Conservation (phyloP, 2,329 filamentous ascomycete genomes). For the Pyricularia sp. region DNA sequence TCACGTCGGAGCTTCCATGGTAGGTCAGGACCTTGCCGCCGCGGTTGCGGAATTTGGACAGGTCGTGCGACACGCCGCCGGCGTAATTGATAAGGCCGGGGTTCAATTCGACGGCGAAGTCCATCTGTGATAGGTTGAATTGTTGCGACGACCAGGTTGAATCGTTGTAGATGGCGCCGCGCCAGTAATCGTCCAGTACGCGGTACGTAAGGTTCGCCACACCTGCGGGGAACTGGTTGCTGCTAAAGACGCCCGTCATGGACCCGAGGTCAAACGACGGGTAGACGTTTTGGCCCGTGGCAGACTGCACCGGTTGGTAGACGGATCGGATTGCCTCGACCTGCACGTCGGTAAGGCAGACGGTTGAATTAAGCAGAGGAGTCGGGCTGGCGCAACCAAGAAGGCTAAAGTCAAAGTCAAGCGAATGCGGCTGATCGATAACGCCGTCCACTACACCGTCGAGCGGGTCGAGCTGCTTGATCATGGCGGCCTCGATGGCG, state of each 20-base stretch:
- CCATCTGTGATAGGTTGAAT: slow-evolving; percentile 26
- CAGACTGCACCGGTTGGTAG: slow-evolving; percentile 7
- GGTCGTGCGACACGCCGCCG: slow-evolving; percentile 25
- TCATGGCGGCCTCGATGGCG: slow-evolving; percentile 10
- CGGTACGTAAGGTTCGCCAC: slow-evolving; percentile 12
- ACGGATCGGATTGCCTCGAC: slow-evolving; percentile 5
- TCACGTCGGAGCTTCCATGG: slow-evolving; percentile 31
- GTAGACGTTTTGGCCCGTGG: slow-evolving; percentile 35
- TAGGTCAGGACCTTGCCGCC: slow-evolving; percentile 36
- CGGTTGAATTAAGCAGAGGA: slow-evolving; percentile 14
- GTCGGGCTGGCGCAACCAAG: slow-evolving; percentile 5
- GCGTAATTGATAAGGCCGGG: slow-evolving; percentile 14
- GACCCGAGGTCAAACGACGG: slow-evolving; percentile 38
- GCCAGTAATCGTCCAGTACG: slow-evolving; percentile 30
- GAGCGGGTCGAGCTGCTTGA: slow-evolving; percentile 8
- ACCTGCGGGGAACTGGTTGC: slow-evolving; percentile 19
- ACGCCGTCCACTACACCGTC: slow-evolving; percentile 8
- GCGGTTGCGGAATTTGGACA: slow-evolving; percentile 21
- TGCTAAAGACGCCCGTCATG: slow-evolving; percentile 28
- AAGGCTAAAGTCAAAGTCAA: slow-evolving; percentile 1
- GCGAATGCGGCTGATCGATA: slow-evolving; percentile 7
- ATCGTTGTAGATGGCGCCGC: slow-evolving; percentile 36
- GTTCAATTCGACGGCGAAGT: slow-evolving; percentile 3
- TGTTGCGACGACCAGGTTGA: slow-evolving; percentile 27
- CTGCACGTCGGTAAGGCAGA: slow-evolving; percentile 6